Conservation (phyloP, 768 basidiomycete species). For the Rhodotorula toruloides region DNA sequence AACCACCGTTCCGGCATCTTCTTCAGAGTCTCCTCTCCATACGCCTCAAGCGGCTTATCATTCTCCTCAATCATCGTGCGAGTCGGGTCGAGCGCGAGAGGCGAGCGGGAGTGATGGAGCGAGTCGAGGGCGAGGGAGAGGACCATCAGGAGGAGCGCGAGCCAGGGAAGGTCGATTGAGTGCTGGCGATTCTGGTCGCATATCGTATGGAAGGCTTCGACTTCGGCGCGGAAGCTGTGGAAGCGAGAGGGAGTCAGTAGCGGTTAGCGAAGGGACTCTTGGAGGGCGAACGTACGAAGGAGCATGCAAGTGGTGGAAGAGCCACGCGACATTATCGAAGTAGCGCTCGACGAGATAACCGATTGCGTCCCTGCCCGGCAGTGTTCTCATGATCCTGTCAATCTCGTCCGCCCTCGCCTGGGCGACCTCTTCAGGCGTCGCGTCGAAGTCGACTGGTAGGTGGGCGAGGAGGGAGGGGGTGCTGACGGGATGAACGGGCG, state of each 20-base stretch:
- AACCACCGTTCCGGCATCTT: constrained; percentile 27
- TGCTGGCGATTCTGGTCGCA: constrained; percentile 3
- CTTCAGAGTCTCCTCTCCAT: constrained; percentile 13
- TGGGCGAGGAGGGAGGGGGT: constrained; percentile 11
- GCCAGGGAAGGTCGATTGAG: constrained; percentile 28
- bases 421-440: background rate
- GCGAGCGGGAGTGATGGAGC: constrained; percentile 32
- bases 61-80: background rate
- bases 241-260: background rate
- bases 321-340: constrained; percentile 34
- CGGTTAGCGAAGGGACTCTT: background rate
- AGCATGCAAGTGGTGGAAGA: constrained; percentile 33
- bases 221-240: constrained; percentile 33
- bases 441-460: constrained; percentile 34
- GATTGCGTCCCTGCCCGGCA: constrained; percentile 18
- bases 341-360: constrained; percentile 29
- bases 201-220: constrained; percentile 31
- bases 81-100: constrained; percentile 17
- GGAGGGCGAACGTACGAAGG: background rate
- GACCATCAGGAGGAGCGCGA: constrained; percentile 38
- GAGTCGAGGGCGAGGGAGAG: constrained; percentile 38
- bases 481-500: background rate
- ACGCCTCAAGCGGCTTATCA: constrained; percentile 14
- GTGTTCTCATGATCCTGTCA: constrained; percentile 18
- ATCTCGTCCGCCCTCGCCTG: constrained; percentile 10